These are phyloP conservation scores for Syzygium malaccense DNA, from an alignment of 441 rosid genomes.

Conservation along the genomic window DNA sequence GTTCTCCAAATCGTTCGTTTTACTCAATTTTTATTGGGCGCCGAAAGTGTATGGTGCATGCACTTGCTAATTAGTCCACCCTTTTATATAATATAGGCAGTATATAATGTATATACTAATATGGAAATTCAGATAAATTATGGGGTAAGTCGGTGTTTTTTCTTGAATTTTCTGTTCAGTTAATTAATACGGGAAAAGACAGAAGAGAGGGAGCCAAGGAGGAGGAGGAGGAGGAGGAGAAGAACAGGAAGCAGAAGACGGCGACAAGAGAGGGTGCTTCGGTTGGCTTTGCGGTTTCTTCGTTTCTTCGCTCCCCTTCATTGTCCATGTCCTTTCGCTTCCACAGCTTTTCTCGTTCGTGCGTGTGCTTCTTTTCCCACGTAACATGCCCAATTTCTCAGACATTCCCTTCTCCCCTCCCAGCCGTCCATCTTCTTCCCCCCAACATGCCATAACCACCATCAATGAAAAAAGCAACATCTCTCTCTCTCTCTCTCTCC, in stretches of 20 bases:
- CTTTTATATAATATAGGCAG: not conserved
- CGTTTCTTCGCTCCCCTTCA: not conserved
- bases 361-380: not conserved
- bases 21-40: not conserved
- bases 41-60: not conserved
- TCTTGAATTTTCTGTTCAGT: not conserved
- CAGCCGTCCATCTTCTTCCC: not conserved
- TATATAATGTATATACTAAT: not conserved
- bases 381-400: not conserved
- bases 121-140: not conserved
- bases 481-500: not conserved
- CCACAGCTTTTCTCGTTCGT: not conserved
- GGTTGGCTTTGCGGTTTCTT: not conserved
- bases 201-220: not conserved
- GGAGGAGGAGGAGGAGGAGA: not conserved
- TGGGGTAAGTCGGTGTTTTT: not conserved
- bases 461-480: not conserved
- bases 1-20: fast-evolving
- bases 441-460: not conserved
- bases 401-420: not conserved
- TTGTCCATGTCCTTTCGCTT: not conserved
- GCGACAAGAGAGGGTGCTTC: not conserved
- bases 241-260: too few relatives aligned
- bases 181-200: not conserved
- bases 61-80: not conserved